phyloP scores from a whole-genome alignment of 352 stramenopile genomes.

The Phytophthora pseudosyringae region DNA sequence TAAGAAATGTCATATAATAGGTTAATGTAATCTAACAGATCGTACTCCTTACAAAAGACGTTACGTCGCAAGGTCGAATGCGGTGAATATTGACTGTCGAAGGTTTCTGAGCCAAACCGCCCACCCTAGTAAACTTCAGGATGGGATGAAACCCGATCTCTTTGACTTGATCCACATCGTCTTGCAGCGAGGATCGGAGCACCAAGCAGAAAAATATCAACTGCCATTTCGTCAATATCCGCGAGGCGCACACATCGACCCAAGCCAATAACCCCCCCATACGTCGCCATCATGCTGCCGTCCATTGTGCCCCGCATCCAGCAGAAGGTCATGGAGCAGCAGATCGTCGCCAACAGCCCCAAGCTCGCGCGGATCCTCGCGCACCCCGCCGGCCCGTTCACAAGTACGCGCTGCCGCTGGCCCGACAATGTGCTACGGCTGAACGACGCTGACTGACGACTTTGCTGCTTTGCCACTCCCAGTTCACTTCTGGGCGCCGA shows the following conservation, averaged over 20 bases:
- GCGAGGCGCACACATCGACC: constrained; percentile 3
- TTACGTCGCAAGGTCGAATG: background rate
- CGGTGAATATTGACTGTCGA: background rate
- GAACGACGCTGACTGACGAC: background rate
- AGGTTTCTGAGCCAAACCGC: constrained; percentile 17
- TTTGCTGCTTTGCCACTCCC: background rate
- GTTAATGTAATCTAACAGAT: background rate
- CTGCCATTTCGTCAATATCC: constrained; percentile 18
- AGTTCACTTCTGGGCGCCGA: constrained; percentile 91
- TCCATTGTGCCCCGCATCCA: constrained; percentile 78
- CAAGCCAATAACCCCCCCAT: background rate
- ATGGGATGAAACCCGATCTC: constrained; percentile 19
- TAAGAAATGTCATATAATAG: background rate
- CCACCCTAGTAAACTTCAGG: constrained; percentile 25
- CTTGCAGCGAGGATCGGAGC: background rate
- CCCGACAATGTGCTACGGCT: background rate
- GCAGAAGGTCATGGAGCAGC: constrained; percentile 68
- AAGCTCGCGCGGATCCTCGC: constrained; percentile 63
- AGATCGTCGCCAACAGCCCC: constrained; percentile 72
- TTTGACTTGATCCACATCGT: constrained; percentile 8
- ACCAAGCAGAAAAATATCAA: constrained; percentile 21
- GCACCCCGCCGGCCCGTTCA: constrained; percentile 89
- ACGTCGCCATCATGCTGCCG: constrained; percentile 49
- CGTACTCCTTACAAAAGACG: no score
- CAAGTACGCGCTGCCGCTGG: constrained; percentile 41